phyloP scores from a whole-genome alignment of 1,139 yeast species.

The Sugiyamaella castrensis region DNA sequence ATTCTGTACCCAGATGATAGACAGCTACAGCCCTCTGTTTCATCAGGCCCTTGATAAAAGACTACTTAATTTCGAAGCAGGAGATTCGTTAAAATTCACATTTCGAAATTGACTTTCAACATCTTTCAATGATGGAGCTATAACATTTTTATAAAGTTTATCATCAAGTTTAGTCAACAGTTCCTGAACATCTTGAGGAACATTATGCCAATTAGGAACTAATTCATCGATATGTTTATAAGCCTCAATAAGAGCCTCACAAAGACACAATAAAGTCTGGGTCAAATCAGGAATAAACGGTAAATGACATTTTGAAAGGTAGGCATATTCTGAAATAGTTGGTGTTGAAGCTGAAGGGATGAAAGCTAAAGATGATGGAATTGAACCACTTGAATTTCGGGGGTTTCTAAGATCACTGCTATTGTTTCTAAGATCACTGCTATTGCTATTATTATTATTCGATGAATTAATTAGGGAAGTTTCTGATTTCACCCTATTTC shows the following conservation, averaged over 20 bases:
- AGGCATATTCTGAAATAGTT: constrained; percentile 22
- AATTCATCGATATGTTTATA: constrained; percentile 24
- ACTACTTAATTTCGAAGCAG: constrained; percentile 9
- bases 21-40: background rate
- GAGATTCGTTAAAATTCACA: constrained; percentile 3
- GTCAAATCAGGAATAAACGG: constrained; percentile 34
- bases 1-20: background rate
- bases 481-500: constrained; percentile 26
- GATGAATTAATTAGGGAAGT: constrained; percentile 1
- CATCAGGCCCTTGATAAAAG: constrained; percentile 11
- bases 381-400: constrained; percentile 9
- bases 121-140: constrained; percentile 31
- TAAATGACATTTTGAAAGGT: constrained; percentile 28
- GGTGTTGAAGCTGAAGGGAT: constrained; percentile 10
- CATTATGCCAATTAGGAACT: constrained; percentile 16
- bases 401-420: background rate
- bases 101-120: constrained; percentile 21
- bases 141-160: constrained; percentile 25
- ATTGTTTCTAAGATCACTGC: background rate
- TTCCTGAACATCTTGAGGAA: constrained; percentile 25
- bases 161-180: constrained; percentile 30
- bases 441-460: too few relatives aligned
- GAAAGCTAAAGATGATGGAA: constrained; percentile 6
- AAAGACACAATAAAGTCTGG: constrained; percentile 32
- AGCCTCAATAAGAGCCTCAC: constrained; percentile 31